Percentiles rank a stretch among this genome's conserved stretches.
These are phyloP conservation scores for Solanum okadae DNA, from an alignment of 257 asterid genomes.

Conservation along the genomic window DNA sequence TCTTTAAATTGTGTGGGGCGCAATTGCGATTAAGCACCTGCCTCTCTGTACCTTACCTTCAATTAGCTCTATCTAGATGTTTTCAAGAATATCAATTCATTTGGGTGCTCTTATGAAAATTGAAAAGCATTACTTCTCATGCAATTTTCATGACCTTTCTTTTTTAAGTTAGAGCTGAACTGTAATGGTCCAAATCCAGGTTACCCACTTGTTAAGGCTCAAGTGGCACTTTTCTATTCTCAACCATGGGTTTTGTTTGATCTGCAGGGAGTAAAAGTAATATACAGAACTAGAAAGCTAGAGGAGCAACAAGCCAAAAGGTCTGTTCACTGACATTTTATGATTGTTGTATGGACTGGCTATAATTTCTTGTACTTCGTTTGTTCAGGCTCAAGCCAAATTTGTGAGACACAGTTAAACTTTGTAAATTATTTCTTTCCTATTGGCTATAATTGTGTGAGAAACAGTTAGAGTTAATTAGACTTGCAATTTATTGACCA, in stretches of 20 bases:
- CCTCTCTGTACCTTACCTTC: not conserved
- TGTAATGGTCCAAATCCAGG: not conserved
- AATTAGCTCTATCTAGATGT: not conserved
- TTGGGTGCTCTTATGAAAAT: not conserved
- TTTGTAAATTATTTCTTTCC: not conserved
- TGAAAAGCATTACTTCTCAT: not conserved
- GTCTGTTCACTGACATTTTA: conserved; percentile 19
- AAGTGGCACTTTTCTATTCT: not conserved
- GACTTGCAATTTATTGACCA: not conserved
- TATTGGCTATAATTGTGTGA: not conserved
- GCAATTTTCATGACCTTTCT: not conserved
- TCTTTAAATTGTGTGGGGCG: not conserved
- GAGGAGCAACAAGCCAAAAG: conserved; percentile 95
- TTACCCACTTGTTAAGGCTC: not conserved
- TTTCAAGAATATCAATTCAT: not conserved
- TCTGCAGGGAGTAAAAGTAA: conserved; percentile 82
- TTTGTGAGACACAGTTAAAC: not conserved
- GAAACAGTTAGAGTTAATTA: not conserved
- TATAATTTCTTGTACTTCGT: not conserved
- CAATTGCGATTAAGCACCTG: not conserved
- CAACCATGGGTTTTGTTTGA: not conserved
- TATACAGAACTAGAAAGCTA: conserved; percentile 87
- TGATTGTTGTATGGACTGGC: not conserved
- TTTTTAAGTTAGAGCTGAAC: not conserved
- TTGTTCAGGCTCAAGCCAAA: not conserved